A percentile compares a stretch with the other conserved stretches of the same genome.
Conservation (phyloP, 305 asterid species). For the Fraxinus paxiana region DNA sequence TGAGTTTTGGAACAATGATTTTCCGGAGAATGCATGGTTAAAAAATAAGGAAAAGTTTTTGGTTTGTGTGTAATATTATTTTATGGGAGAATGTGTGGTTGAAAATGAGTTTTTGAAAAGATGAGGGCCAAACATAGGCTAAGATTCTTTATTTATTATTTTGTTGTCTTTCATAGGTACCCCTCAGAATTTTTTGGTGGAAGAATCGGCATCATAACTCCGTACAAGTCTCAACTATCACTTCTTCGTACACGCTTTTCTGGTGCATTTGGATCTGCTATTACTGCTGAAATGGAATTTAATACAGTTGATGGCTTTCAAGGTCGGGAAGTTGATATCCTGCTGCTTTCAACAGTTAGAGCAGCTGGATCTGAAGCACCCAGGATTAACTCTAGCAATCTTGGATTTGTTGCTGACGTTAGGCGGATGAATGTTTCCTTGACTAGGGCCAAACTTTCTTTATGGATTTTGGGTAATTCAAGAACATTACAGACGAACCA, state of each 20-base stretch:
- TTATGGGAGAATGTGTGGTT: not conserved
- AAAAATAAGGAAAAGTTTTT: not conserved
- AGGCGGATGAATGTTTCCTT: conserved; percentile 99
- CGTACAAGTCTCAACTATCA: conserved; percentile 80
- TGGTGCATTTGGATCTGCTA: conserved; percentile 78
- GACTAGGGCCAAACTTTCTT: conserved; percentile 84
- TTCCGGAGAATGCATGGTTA: not conserved
- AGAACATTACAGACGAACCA: conserved; percentile 69
- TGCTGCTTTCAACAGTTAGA: conserved; percentile 90
- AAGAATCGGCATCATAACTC: conserved; percentile 88
- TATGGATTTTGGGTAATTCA: conserved; percentile 88
- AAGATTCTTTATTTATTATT: conserved; percentile 20
- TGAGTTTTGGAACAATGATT: not conserved
- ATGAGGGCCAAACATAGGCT: not conserved
- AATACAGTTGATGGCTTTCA: conserved; percentile 99
- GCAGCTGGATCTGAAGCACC: conserved; percentile 58
- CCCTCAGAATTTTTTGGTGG: conserved; percentile 74
- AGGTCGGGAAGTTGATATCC: conserved; percentile 94
- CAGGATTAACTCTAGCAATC: conserved; percentile 42
- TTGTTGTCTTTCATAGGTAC: conserved; percentile 49
- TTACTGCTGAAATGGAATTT: conserved; percentile 75
- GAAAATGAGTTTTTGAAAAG: not conserved
- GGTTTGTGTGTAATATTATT: no score
- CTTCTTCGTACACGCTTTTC: conserved; percentile 76
- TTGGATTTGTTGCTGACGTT: conserved; percentile 95